Evolutionary conservation across 2,329 filamentous ascomycete genomes (phyloP).

Genomic region (Fusarium tuaranense): DNA sequence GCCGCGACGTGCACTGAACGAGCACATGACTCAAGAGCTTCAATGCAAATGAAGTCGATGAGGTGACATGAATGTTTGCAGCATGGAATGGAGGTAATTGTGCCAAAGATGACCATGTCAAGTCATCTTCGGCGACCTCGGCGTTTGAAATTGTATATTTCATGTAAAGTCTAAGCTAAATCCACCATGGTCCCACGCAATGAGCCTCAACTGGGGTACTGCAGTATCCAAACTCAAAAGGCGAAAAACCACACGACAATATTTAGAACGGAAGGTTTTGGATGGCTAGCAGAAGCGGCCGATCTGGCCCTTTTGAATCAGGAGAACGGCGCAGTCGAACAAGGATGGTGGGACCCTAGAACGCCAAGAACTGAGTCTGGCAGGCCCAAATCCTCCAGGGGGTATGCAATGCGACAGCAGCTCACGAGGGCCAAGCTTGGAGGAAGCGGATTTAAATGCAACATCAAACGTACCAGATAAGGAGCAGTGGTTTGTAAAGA

Average conservation of each 20-base stretch:
- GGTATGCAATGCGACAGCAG: neutral
- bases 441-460: neutral
- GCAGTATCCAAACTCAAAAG: neutral
- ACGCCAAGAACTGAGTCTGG: neutral
- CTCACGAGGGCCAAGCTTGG: neutral
- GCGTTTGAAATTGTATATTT: neutral
- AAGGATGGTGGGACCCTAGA: neutral
- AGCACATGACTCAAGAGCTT: neutral
- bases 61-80: neutral
- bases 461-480: neutral
- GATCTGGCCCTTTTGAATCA: neutral
- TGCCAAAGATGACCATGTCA: neutral
- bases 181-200: neutral
- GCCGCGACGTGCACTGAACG: neutral
- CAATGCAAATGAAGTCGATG: neutral
- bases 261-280: neutral
- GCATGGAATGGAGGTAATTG: neutral
- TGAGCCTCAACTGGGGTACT: neutral
- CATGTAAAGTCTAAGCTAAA: neutral
- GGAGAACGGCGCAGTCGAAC: neutral
- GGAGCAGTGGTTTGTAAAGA: neutral
- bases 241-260: neutral
- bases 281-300: neutral
- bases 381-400: neutral
- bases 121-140: neutral